Base-by-base conservation (phyloP, 2,329 filamentous ascomycete genomes). In the Diatrype stigma region DNA sequence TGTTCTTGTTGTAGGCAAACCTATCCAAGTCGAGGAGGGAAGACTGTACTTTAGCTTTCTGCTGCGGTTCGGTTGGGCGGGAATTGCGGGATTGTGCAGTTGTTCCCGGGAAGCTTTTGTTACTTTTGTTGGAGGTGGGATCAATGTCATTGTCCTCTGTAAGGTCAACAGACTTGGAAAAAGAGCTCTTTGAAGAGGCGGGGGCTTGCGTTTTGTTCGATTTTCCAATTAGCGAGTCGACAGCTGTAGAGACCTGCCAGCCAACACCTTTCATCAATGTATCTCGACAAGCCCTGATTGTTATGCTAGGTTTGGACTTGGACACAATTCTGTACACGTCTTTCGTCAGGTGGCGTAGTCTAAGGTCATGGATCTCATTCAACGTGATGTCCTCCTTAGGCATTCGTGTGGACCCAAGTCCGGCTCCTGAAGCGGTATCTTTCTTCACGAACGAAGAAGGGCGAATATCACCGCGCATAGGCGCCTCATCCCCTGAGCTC, bases 381-480 rank as follows among this genome's bases (percentile, higher is more conserved):
- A 64, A 50, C 6, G 56, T 46, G 14, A 68, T 60, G 46, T 63
- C 61, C 42, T 19, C 51, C 42, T 57, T 56, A 28, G 46, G 46
- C n/a, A 48, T 28, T 49, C 49, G 56, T n/a, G 48, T 21, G 42
- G 45, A 23, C n/a, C 51, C 56, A 1, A 45, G 30, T 32, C 56
- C 60, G 2, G 54, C 48, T n/a, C 46, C 37, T 17, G 51, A 46
- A 6, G 47, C n/a, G 17, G 47, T 40, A n/a, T 53, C 51, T 19
- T 59, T 60, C 49, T 59, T 66, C n/a, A 57, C 47, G 38, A 68
- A 67, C 6, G 62, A 63, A 2, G 64, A 66, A 34, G 65, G 65
- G 17, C 60, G 60, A 42, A 68, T 68, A 46, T 68, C 63, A 12
- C 65, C 64, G 42, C 65, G 61, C 54, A 60, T 60, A 6, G 65